Conservation (phyloP, 2,329 filamentous ascomycete species). For the Ophiosphaerella herpotricha region DNA sequence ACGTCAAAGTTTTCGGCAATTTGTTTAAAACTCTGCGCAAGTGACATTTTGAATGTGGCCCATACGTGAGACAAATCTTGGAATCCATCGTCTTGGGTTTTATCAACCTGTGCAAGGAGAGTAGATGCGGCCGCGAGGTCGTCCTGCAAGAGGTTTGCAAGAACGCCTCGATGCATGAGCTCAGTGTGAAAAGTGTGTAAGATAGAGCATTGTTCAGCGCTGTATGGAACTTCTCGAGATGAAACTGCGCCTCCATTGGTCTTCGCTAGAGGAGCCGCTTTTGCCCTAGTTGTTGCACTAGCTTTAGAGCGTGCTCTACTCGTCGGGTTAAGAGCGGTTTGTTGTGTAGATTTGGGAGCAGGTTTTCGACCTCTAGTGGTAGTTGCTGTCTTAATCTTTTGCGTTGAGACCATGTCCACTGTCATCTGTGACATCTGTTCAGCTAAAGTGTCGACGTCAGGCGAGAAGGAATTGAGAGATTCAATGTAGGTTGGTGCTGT, state of each 20-base stretch:
- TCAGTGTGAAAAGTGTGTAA: conserved; percentile 52
- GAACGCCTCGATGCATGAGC: conserved; percentile 57
- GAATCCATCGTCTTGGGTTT: conserved; percentile 42
- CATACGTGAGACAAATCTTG: conserved; percentile 58
- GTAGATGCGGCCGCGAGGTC: conserved; percentile 34
- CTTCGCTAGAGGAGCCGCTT: conserved; percentile 15
- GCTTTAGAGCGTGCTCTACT: conserved; percentile 21
- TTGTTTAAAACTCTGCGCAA: conserved; percentile 70
- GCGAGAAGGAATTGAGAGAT: conserved; percentile 26
- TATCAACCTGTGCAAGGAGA: conserved; percentile 32
- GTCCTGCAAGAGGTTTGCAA: conserved; percentile 44
- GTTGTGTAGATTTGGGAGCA: conserved; percentile 13
- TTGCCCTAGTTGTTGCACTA: conserved; percentile 16
- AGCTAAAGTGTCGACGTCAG: conserved; percentile 44
- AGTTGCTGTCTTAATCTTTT: conserved; percentile 11
- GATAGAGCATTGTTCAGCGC: conserved; percentile 45
- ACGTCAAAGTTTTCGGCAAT: conserved; percentile 83
- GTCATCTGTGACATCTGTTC: conserved; percentile 50
- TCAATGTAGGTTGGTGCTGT: conserved; percentile 40
- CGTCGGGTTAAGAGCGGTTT: conserved; percentile 10
- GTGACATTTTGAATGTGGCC: conserved; percentile 68
- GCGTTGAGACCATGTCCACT: conserved; percentile 29
- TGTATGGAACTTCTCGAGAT: conserved; percentile 12
- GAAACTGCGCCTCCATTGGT: conserved; percentile 9
- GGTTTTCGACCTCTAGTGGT: conserved; percentile 29